Percentiles rank a stretch among this genome's conserved stretches.
These are phyloP conservation scores for Acacia crassicarpa DNA, from an alignment of 306 rosid genomes.

Conservation along the genomic window DNA sequence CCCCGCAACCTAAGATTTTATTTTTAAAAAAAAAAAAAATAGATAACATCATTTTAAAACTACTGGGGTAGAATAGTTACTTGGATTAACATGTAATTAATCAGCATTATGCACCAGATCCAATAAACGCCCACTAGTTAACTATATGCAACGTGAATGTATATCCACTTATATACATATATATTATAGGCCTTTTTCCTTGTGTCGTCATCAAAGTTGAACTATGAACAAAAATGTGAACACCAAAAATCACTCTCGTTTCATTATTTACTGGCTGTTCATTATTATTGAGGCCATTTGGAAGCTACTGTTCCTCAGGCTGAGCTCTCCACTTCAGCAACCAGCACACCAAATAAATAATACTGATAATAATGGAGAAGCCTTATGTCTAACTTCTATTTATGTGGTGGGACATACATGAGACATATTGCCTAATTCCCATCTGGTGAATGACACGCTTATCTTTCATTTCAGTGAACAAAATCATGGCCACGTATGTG, in stretches of 20 bases:
- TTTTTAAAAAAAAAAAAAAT: neutral
- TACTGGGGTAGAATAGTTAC: neutral
- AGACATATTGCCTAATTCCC: neutral
- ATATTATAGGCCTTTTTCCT: neutral
- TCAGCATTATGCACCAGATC: slow-evolving; percentile 32
- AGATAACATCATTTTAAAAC: neutral
- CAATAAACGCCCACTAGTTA: slow-evolving; percentile 34
- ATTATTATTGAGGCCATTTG: neutral
- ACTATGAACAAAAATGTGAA: neutral
- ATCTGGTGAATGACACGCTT: neutral
- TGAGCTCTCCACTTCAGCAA: slow-evolving; percentile 7
- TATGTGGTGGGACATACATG: neutral
- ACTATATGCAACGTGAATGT: slow-evolving; percentile 40
- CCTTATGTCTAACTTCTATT: neutral
- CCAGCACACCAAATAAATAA: neutral
- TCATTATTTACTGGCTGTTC: neutral
- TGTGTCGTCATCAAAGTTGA: neutral
- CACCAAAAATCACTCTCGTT: neutral
- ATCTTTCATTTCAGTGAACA: neutral
- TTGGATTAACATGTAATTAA: neutral
- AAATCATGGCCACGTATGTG: neutral
- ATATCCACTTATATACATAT: slow-evolving; percentile 22
- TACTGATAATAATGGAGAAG: neutral
- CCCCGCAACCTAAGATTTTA: neutral
- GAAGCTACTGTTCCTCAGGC: neutral